These are phyloP conservation scores for Diaporthe sp. DNA, from an alignment of 2,329 filamentous ascomycete species.

Conservation along the genomic window DNA sequence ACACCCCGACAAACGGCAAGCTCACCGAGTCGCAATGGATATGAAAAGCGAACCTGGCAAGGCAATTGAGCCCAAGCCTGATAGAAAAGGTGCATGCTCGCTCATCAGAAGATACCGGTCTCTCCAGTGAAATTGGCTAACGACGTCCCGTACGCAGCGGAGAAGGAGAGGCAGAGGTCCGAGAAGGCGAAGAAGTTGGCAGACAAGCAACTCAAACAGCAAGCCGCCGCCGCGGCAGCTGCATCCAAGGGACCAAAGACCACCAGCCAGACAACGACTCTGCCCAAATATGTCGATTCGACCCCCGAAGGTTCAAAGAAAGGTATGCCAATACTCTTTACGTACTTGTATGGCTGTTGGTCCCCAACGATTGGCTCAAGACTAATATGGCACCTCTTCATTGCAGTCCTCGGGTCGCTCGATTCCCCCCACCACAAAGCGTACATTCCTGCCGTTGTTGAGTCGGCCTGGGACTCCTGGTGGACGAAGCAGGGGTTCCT, in stretches of 20 bases:
- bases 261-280: neutral
- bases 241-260: neutral
- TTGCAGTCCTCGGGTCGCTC: neutral
- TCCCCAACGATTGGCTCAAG: neutral
- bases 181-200: neutral
- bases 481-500: neutral
- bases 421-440: neutral
- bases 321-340: neutral
- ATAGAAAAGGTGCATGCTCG: neutral
- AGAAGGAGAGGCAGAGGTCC: neutral
- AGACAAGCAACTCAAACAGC: neutral
- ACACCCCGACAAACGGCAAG: neutral
- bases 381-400: neutral
- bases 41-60: neutral
- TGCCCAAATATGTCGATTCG: neutral
- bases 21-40: neutral
- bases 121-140: neutral
- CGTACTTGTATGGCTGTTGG: neutral
- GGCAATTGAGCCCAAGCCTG: neutral
- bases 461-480: neutral
- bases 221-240: neutral
- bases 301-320: neutral
- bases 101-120: neutral
- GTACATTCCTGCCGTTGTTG: neutral
- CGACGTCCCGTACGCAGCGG: neutral